Evolutionary conservation across 2,329 filamentous ascomycete species (phyloP), one percentile per base, ranked within the genome.

Genomic region (Colletotrichum tamarilloi): DNA sequence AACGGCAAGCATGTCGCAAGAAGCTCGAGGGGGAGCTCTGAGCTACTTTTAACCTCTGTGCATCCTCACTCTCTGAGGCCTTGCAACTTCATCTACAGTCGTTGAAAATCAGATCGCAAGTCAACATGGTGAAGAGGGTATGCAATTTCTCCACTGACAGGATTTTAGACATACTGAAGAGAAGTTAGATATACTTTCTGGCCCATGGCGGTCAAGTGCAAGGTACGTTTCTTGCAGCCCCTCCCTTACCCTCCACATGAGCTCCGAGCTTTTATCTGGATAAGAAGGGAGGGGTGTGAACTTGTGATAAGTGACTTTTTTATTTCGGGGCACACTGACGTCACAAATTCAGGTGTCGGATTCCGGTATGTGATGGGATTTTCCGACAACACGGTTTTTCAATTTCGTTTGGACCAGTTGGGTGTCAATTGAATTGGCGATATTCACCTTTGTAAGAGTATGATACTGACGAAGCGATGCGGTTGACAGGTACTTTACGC

Each of bases 131-230:
- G 16, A 82, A 81, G 79, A 79, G 84, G 72, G 84, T 84, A 78
- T 60, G 77, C 68, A 3, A 9, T 49, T 28, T n/a, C 24, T 14
- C 11, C 4, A 8, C 3, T 26, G 14, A 26, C 22, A 42, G 3
- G 16, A 9, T 6, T 22, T 46, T 30, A 6, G 16, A 9, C 1
- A 11, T 16, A n/a, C 55, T 71, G 19, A 74, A 30, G 22, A 14
- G n/a, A 2, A 8, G 8, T 1, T 62, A 92, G 90, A 82, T 92
- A 38, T 90, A 90, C 76, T 93, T 92, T 79, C 82, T 89, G 19
- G 92, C 91, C 71, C 90, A 93, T 77, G 92, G 92, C 67, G 87
- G 87, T 16, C 76, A 76, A 52, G 93, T 95, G 14, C 92, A 95
- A 87, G 92, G 92, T 92, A 83, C 74, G 83, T 62, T 26, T 64